A percentile compares a stretch with the other conserved stretches of the same genome.
Conservation (phyloP, 495 filamentous ascomycete species). For the Pseudoneurospora amorphoporcata region DNA sequence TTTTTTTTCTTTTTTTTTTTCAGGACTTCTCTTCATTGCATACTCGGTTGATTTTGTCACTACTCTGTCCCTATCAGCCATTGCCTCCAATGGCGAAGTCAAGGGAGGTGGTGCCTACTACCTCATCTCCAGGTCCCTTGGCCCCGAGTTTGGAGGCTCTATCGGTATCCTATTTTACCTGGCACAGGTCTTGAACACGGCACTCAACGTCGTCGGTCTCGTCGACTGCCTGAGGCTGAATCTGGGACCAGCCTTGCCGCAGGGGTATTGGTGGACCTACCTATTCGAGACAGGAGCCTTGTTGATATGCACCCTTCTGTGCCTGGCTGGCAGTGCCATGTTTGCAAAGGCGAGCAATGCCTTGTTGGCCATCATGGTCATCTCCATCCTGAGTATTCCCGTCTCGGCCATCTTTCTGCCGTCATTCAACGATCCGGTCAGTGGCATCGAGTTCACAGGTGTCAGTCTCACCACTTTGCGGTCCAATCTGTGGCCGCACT, state of each 20-base stretch:
- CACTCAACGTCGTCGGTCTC: conserved; percentile 80
- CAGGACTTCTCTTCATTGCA: conserved; percentile 60
- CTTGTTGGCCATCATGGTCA: conserved; percentile 59
- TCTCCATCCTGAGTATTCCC: conserved; percentile 76
- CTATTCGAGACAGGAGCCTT: conserved; percentile 67
- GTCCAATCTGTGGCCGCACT: conserved; percentile 57
- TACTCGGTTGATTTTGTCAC: conserved; percentile 74
- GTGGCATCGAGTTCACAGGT: conserved; percentile 68
- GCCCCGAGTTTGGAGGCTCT: conserved; percentile 84
- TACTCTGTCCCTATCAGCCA: conserved; percentile 76
- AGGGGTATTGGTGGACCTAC: conserved; percentile 69
- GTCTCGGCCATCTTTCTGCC: conserved; percentile 56
- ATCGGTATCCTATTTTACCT: conserved; percentile 87
- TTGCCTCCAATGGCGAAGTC: conserved; percentile 84
- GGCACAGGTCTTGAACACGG: conserved; percentile 75
- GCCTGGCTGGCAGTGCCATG: conserved; percentile 68
- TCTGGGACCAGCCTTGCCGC: conserved; percentile 58
- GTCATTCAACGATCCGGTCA: conserved; percentile 51
- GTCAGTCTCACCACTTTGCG: conserved; percentile 55
- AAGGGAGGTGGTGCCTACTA: conserved; percentile 85
- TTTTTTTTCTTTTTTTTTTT: not conserved
- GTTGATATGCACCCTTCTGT: conserved; percentile 63
- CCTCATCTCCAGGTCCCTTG: conserved; percentile 74
- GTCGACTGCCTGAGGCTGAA: conserved; percentile 76
- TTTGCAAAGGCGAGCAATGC: conserved; percentile 75